phyloP scores from a whole-genome alignment of 441 rosid genomes.

The Metrosideros polymorpha region DNA sequence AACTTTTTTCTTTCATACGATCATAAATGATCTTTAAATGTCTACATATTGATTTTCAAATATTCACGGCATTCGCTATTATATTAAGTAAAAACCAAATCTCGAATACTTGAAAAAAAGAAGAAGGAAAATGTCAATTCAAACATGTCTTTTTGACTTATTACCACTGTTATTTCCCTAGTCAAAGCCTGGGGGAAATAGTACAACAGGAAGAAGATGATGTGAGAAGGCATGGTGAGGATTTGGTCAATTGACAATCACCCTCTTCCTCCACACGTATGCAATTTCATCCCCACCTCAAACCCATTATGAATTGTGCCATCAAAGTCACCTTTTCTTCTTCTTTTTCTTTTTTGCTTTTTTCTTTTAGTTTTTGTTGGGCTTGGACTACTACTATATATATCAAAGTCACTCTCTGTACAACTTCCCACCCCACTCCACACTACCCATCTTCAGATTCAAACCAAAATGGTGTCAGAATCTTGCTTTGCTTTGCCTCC shows the following conservation, averaged over 20 bases:
- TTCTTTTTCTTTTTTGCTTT: neutral
- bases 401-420: neutral
- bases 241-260: neutral
- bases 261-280: neutral
- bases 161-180: neutral
- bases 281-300: neutral
- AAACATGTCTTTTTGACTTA: neutral
- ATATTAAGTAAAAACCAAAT: neutral
- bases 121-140: neutral
- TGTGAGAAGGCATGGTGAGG: constrained; percentile 6
- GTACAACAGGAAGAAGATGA: neutral
- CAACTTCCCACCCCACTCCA: neutral
- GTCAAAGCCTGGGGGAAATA: neutral
- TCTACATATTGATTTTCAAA: neutral
- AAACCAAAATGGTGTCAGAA: constrained; percentile 9
- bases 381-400: neutral
- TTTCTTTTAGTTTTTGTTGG: neutral
- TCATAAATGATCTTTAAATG: neutral
- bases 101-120: neutral
- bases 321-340: neutral
- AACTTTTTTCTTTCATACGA: neutral
- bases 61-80: neutral
- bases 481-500: constrained; percentile 31
- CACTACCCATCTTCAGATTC: neutral
- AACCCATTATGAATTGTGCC: neutral